Evolutionary conservation across 345 rosid genomes (phyloP).

Genomic region (Camelina hispida): DNA sequence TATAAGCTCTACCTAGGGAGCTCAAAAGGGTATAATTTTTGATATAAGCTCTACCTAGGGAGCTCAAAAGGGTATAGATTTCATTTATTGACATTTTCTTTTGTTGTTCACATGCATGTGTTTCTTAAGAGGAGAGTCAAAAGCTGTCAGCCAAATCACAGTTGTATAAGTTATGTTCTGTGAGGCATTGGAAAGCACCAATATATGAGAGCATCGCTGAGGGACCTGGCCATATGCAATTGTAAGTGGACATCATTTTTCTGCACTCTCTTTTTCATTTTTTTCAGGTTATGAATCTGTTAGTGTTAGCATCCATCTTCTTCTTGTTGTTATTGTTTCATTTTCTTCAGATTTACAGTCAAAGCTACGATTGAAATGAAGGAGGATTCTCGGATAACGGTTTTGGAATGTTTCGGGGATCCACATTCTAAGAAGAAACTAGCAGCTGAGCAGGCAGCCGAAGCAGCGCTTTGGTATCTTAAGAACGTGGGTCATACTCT

Average conservation of each 20-base stretch:
- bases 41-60: too few relatives aligned
- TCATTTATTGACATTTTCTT: slow-evolving; percentile 7
- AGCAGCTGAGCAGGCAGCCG: slow-evolving; percentile 73
- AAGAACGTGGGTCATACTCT: slow-evolving; percentile 47
- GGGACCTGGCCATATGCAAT: slow-evolving; percentile 53
- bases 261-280: background rate
- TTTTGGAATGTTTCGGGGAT: slow-evolving; percentile 56
- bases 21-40: too few relatives aligned
- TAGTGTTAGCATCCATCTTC: background rate
- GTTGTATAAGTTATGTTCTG: slow-evolving; percentile 54
- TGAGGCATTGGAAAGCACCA: slow-evolving; percentile 59
- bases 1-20: too few relatives aligned
- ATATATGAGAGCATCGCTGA: slow-evolving; percentile 54
- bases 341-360: slow-evolving; percentile 50
- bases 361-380: slow-evolving; percentile 51
- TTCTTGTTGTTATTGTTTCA: background rate
- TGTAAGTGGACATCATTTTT: slow-evolving; percentile 46
- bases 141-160: slow-evolving; percentile 48
- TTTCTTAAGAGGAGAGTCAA: slow-evolving; percentile 38
- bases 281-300: background rate
- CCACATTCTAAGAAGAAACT: slow-evolving; percentile 53
- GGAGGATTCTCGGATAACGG: slow-evolving; percentile 19
- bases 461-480: slow-evolving; percentile 75
- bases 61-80: too few relatives aligned
- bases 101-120: too few relatives aligned